These are phyloP conservation scores for Phytophthora rubi DNA, from an alignment of 352 stramenopile species.

Conservation along the genomic window DNA sequence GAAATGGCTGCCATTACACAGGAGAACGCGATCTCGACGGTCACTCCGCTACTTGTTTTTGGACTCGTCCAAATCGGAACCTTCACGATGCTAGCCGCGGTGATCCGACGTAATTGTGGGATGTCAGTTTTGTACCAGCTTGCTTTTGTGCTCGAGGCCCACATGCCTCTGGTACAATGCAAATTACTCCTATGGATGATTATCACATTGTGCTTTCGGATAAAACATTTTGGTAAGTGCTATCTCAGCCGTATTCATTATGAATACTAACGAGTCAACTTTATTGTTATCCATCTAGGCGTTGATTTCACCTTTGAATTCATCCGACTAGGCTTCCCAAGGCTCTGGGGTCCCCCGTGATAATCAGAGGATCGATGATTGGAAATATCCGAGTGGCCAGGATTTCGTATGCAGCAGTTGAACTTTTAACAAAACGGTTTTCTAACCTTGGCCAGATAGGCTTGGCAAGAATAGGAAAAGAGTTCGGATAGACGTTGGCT, in stretches of 20 bases:
- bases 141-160: slow-evolving; percentile 44
- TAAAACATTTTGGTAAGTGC: slow-evolving; percentile 11
- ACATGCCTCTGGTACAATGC: slow-evolving; percentile 33
- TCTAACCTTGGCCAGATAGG: not conserved
- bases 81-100: not conserved
- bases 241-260: not conserved
- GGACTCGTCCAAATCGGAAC: slow-evolving; percentile 19
- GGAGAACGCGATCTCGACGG: not conserved
- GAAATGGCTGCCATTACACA: slow-evolving; percentile 8
- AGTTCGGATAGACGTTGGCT: not conserved
- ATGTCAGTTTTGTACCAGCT: slow-evolving; percentile 30
- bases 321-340: slow-evolving; percentile 1
- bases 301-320: slow-evolving; percentile 20
- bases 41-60: slow-evolving; percentile 19
- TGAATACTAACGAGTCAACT: not conserved
- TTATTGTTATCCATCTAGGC: not conserved
- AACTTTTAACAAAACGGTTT: not conserved
- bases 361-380: not conserved
- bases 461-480: not conserved
- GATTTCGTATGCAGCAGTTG: no score
- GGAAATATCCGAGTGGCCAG: no score
- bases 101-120: slow-evolving; percentile 7
- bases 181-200: slow-evolving; percentile 42
- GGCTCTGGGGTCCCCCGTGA: not conserved
- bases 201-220: slow-evolving; percentile 10